Base-by-base conservation (phyloP, 306 rosid genomes). In the Acacia crassicarpa region DNA sequence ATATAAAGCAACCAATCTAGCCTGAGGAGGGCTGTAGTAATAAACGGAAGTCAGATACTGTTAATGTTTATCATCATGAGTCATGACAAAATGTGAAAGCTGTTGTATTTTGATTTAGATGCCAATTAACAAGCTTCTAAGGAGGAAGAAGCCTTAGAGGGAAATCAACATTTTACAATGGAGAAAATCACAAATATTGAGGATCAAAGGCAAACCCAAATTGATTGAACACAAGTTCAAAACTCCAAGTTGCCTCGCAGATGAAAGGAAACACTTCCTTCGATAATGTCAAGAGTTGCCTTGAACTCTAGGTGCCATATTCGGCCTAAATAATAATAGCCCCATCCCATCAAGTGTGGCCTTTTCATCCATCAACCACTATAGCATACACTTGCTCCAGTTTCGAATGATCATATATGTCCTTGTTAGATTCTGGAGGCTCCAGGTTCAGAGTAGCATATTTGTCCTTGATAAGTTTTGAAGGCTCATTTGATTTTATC, bases 211-310 rank as follows among this genome's bases (percentile, higher is more conserved):
- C 14, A 32, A 67, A 54, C 27, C 77, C 19, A 68, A 44, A 33
- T 67, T 56, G 30, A 74, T 10, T 49, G 20, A 46, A 74, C 74
- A 22, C n/a, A 54, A 20, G 25, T 45, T 12, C 17, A 13, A 30
- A 67, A 30, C 35, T 45, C 32, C 16, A 12, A 17, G 33, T 23
- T 59, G 73, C 35, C 43, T 4, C 19, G 59, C 74, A 17, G 62
- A 59, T 35, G 43, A 35, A 23, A 82, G 74, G 51, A 38, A 27
- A 76, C 38, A 48, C 38, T 35, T 58, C 16, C 75, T 76, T 76
- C 78, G 51, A 58, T 65, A 22, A 35, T 9, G n/a, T 62, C 56
- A 27, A 61, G 59, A 45, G 68, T 78, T 77, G 51, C 68, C 82
- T 72, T 53, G 3, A 46, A 78, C 58, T 51, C 58, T 17, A n/a